phyloP scores from a whole-genome alignment of 176 grass and related monocot species.

The Aegilops bicornis region DNA sequence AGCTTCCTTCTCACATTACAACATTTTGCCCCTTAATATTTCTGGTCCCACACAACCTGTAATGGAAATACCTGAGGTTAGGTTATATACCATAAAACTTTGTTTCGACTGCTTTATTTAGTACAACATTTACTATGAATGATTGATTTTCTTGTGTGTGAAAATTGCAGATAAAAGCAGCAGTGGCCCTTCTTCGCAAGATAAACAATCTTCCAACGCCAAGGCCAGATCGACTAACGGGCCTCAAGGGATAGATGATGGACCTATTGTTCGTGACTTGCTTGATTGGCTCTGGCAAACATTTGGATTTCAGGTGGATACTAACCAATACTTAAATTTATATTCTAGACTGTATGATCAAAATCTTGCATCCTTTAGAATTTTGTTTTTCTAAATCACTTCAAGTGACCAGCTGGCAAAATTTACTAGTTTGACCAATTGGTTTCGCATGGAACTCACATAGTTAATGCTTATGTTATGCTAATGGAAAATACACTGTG shows the following conservation, averaged over 20 bases:
- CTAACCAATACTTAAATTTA: background rate
- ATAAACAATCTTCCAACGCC: constrained; percentile 43
- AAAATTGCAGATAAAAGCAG: constrained; percentile 80
- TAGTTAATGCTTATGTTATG: constrained; percentile 1
- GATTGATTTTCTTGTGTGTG: background rate
- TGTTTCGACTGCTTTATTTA: constrained; percentile 11
- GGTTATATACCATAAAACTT: constrained; percentile 35
- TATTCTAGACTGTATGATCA: background rate
- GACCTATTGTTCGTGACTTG: constrained; percentile 49
- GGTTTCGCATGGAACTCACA: background rate
- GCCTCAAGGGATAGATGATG: constrained; percentile 7
- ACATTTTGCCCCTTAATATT: constrained; percentile 94
- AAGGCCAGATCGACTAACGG: constrained; percentile 22
- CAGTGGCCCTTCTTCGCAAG: constrained; percentile 47
- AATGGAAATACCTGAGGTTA: constrained; percentile 94
- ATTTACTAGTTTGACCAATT: background rate
- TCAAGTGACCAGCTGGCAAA: background rate
- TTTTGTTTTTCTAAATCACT: background rate
- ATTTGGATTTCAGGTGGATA: constrained; percentile 93
- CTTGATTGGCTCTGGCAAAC: constrained; percentile 83
- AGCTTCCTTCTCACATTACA: constrained; percentile 72
- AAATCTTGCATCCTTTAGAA: background rate
- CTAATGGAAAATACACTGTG: background rate
- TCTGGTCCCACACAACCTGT: constrained; percentile 52
- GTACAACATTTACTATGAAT: background rate